Percentiles rank a stretch among this genome's conserved stretches.
These are phyloP conservation scores for Tripterygium wilfordii DNA, from an alignment of 177 flowering plant species.

Conservation along the genomic window DNA sequence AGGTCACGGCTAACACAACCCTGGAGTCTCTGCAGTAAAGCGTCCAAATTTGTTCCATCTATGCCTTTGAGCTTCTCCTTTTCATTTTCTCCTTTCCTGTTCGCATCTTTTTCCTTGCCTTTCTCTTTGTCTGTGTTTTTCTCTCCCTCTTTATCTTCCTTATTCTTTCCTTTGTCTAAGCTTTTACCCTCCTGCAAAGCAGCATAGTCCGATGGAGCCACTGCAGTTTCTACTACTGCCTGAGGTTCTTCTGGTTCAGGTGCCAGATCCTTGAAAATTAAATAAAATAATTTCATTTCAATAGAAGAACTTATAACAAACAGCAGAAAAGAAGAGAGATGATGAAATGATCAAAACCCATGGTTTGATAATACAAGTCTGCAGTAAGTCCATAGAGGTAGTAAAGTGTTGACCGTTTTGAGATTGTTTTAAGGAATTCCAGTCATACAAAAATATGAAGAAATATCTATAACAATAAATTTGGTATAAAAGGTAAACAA, in stretches of 20 bases:
- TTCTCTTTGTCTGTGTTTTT: slow-evolving; percentile 73
- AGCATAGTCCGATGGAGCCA: slow-evolving; percentile 42
- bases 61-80: slow-evolving; percentile 79
- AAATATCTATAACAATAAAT: too few species aligned
- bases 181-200: slow-evolving; percentile 47
- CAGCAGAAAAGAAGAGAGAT: not conserved
- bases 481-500: too few species aligned
- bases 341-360: not conserved
- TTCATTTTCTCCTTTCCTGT: slow-evolving; percentile 69
- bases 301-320: too few species aligned
- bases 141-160: slow-evolving; percentile 58
- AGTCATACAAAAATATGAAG: too few species aligned
- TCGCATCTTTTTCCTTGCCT: slow-evolving; percentile 68
- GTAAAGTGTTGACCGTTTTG: too few species aligned
- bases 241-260: slow-evolving; percentile 64
- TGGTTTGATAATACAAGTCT: too few species aligned
- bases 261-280: slow-evolving; percentile 39
- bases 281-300: not conserved
- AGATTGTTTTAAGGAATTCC: too few species aligned
- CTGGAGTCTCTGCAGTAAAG: slow-evolving; percentile 89
- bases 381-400: too few species aligned
- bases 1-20: slow-evolving; percentile 98
- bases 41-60: slow-evolving; percentile 88
- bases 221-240: slow-evolving; percentile 35
- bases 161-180: slow-evolving; percentile 62